Evolutionary conservation across 2,329 filamentous ascomycete genomes (phyloP).

Genomic region (Calonectria leucothoes): DNA sequence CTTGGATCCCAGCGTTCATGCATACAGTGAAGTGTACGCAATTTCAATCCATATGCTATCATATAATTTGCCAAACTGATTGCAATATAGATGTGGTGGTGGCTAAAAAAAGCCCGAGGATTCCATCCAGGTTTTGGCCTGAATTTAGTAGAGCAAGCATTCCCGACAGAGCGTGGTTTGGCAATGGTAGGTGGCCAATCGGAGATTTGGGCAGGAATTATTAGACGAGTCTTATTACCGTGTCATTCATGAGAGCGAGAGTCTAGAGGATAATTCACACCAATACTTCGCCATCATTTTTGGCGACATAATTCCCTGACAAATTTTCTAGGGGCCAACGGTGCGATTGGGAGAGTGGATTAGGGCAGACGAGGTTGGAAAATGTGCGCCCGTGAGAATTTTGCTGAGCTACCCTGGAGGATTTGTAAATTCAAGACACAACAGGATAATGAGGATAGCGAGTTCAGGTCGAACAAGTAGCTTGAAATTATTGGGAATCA

Average conservation of each 20-base stretch:
- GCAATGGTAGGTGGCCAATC: not conserved
- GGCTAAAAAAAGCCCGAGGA: not conserved
- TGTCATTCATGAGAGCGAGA: not conserved
- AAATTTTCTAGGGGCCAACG: not conserved
- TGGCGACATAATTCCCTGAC: not conserved
- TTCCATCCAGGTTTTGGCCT: not conserved
- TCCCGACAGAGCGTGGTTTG: too few relatives aligned
- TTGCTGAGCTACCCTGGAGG: not conserved
- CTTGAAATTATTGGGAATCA: not conserved
- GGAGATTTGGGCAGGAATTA: not conserved
- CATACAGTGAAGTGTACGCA: slow-evolving; percentile 6
- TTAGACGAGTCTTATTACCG: not conserved
- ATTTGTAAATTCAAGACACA: not conserved
- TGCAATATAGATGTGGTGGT: not conserved
- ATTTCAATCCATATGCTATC: not conserved
- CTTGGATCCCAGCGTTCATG: slow-evolving; percentile 10
- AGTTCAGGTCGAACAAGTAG: not conserved
- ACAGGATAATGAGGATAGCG: not conserved
- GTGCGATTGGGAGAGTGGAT: not conserved
- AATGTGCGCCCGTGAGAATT: not conserved
- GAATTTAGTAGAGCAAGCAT: too few relatives aligned
- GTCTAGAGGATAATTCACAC: not conserved
- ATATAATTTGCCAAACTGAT: not conserved
- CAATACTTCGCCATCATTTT: not conserved
- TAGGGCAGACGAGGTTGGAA: not conserved